These are phyloP conservation scores for Fusarium hostae DNA, from an alignment of 2,329 filamentous ascomycete genomes.

Conservation along the genomic window DNA sequence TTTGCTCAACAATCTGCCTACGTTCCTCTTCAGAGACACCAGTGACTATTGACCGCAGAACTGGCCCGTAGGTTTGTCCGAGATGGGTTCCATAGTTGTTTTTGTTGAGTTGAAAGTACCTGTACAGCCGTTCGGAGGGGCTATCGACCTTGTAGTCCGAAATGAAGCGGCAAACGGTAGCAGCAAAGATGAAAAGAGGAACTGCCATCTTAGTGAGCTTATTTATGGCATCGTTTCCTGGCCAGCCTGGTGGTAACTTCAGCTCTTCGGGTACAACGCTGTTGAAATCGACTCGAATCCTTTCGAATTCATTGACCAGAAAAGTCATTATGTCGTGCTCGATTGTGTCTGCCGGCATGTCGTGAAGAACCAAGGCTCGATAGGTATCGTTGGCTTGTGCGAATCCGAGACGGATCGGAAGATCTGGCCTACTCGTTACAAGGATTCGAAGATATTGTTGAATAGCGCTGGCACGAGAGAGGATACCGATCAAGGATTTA, in stretches of 20 bases:
- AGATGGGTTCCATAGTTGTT: background rate
- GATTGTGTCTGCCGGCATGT: background rate
- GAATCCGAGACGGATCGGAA: background rate
- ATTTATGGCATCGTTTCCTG: background rate
- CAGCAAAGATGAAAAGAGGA: background rate
- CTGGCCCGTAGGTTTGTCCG: background rate
- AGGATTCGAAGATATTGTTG: background rate
- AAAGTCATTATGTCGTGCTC: background rate
- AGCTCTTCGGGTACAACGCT: background rate
- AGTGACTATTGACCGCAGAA: background rate
- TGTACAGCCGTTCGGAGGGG: fast-evolving
- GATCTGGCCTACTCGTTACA: background rate
- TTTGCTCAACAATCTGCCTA: background rate
- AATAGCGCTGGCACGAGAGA: background rate
- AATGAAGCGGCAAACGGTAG: background rate
- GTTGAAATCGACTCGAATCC: background rate
- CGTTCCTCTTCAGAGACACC: background rate
- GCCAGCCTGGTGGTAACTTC: background rate
- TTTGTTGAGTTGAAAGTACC: background rate
- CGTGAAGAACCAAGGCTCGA: background rate
- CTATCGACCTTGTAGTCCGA: background rate
- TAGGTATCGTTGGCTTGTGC: background rate
- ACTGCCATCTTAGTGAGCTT: background rate
- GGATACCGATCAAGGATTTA: background rate
- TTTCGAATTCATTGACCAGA: background rate